These are phyloP conservation scores for Gastrolobium bilobum DNA, from an alignment of 306 rosid species.

Conservation along the genomic window DNA sequence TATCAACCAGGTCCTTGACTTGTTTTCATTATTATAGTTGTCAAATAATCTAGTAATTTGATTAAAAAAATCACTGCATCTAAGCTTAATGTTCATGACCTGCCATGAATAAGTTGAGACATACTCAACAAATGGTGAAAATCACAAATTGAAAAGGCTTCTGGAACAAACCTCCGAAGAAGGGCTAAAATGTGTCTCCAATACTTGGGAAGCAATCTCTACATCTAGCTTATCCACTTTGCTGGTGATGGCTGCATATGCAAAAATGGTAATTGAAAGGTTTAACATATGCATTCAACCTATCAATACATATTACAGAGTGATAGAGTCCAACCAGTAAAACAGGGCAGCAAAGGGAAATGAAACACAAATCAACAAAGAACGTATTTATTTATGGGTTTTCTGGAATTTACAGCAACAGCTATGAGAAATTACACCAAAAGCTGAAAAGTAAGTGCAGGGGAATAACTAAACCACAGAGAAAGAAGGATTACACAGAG, in stretches of 20 bases:
- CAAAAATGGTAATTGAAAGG: constrained; percentile 26
- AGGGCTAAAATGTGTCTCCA: constrained; percentile 60
- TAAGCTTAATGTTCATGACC: constrained; percentile 11
- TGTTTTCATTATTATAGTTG: constrained; percentile 1
- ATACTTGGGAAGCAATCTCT: constrained; percentile 59
- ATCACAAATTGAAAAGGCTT: constrained; percentile 26
- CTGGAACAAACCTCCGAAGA: constrained; percentile 69
- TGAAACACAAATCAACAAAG: too few relatives aligned
- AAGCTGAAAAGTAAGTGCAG: too few relatives aligned
- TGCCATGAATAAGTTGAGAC: constrained; percentile 27
- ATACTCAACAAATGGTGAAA: constrained; percentile 18
- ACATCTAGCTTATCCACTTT: constrained; percentile 61
- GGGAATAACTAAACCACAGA: too few relatives aligned
- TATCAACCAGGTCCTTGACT: constrained; percentile 1
- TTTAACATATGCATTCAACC: constrained; percentile 35
- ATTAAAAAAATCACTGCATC: constrained; percentile 7
- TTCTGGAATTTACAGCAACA: too few relatives aligned
- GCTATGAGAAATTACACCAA: too few relatives aligned
- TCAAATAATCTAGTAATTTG: constrained; percentile 10
- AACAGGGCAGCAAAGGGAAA: too few relatives aligned
- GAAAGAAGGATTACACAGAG: too few relatives aligned
- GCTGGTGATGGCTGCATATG: constrained; percentile 64
- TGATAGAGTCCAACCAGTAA: too few relatives aligned
- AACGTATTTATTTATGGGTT: too few relatives aligned
- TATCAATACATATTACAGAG: constrained; percentile 1